Evolutionary conservation across 1,284 basidiomycete genomes (phyloP), one percentile per base, ranked within the genome.

Genomic region (Sporisorium sorghi): DNA sequence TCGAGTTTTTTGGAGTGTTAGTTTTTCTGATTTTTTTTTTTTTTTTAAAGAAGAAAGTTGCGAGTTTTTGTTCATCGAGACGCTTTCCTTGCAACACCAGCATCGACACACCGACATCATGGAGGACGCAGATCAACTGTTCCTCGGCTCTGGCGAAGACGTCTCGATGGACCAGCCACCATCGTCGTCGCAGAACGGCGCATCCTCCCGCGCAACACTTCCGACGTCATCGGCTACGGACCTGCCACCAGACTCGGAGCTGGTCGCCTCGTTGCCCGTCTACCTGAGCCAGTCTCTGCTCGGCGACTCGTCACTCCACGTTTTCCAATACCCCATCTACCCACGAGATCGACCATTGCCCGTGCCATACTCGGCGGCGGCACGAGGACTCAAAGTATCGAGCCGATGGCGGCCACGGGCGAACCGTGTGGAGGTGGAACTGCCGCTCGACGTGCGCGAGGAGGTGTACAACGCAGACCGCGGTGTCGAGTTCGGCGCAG

Each of bases 321-420:
- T 83, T 19, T 82, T 84, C 32, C 82, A 83, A 55, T 84, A 83
- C 46, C 83, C 83, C 9, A 78, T 81, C 53, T 81, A 79, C 42
- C 75, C 74, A 30, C 71, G 74, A 35, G 73, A 72, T n/a, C 51
- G 63, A 12, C 78, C 83, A 11, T 58, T 84, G 6, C 81, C 83
- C 0, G 68, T 84, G 5, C 83, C 82, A 1, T 66, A 75, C 42
- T 78, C 75, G 14, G 80, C 82, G 3, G 75, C 78, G 11, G 64
- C 73, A n/a, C 71, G 81, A 39, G 79, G 76, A 12, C 67, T 80
- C 37, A 61, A 61, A 17, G 73, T 78, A 1, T 72, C 76, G 10
- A 77, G 75, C 47, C 77, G 83, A 49, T 82, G 77, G 79, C 63
- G 80, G 26, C 80, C 82, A 24, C 63, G 67, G 30, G 68, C 79